phyloP scores from a whole-genome alignment of 1,284 basidiomycete genomes.

The Mycena citricolor region DNA sequence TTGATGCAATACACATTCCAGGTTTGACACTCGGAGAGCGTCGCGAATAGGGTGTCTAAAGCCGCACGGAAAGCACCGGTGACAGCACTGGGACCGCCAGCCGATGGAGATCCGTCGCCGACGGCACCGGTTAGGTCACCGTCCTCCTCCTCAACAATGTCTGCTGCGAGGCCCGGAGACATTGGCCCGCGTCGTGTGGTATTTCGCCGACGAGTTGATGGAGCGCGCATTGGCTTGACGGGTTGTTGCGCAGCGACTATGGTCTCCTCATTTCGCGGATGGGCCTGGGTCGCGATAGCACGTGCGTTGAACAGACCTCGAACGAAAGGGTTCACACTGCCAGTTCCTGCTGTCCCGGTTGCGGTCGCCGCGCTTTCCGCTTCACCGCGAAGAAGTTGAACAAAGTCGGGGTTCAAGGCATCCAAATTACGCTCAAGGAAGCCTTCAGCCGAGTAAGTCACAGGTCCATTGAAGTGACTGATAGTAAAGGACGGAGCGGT shows the following conservation, averaged over 20 bases:
- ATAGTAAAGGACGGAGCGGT: constrained; percentile 89
- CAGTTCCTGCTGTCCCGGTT: too few species aligned
- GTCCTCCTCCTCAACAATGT: constrained; percentile 51
- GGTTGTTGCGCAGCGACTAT: constrained; percentile 93
- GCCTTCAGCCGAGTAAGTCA: constrained; percentile 88
- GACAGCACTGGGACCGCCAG: too few species aligned
- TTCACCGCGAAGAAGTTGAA: constrained; percentile 81
- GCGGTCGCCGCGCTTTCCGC: constrained; percentile 55
- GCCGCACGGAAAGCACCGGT: constrained; percentile 87
- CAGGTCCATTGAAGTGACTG: constrained; percentile 88
- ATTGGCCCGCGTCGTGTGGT: constrained; percentile 51
- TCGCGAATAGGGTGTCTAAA: constrained; percentile 84
- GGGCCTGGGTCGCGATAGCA: constrained; percentile 86
- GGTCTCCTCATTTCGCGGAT: constrained; percentile 90
- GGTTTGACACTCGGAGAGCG: constrained; percentile 85
- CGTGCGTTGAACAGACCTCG: constrained; percentile 83
- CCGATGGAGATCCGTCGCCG: constrained; percentile 28
- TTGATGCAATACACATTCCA: constrained; percentile 95
- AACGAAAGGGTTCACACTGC: constrained; percentile 89
- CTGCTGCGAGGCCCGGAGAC: constrained; percentile 22
- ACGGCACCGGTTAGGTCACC: constrained; percentile 38
- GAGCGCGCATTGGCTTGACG: constrained; percentile 90
- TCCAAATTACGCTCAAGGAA: constrained; percentile 92
- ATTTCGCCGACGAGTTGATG: constrained; percentile 81
- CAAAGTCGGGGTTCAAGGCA: constrained; percentile 89